phyloP scores from a whole-genome alignment of 1,139 yeast species.

The Yamadazyma aaseri region DNA sequence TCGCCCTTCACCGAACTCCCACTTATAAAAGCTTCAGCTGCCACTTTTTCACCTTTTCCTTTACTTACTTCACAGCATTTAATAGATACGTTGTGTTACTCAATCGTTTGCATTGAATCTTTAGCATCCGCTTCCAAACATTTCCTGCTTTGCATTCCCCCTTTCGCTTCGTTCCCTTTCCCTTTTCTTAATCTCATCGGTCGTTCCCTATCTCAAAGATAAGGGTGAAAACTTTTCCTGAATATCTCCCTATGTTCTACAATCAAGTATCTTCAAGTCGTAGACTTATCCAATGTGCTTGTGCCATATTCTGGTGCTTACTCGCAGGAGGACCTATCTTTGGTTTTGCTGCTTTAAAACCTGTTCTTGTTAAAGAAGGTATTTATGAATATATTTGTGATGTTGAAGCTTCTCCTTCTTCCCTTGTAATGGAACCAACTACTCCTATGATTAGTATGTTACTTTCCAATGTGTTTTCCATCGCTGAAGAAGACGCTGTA shows the following conservation, averaged over 20 bases:
- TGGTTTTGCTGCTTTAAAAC: constrained; percentile 51
- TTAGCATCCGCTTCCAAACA: too few species aligned
- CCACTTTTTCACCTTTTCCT: too few species aligned
- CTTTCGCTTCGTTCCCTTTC: too few species aligned
- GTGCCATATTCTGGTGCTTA: constrained; percentile 46
- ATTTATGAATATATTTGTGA: constrained; percentile 40
- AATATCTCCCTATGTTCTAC: constrained; percentile 15
- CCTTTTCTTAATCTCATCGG: constrained; percentile 1
- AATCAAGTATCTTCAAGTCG: constrained; percentile 17
- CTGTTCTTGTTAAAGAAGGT: constrained; percentile 38
- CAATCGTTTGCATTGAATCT: too few species aligned
- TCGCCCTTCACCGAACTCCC: constrained; percentile 1
- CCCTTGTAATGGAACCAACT: constrained; percentile 10
- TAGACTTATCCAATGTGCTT: constrained; percentile 27
- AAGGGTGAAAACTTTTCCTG: not conserved
- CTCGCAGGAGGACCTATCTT: constrained; percentile 48
- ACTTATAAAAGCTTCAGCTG: too few species aligned
- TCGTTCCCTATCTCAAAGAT: not conserved
- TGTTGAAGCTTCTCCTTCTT: constrained; percentile 15
- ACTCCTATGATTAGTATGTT: constrained; percentile 12
- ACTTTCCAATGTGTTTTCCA: constrained; percentile 10
- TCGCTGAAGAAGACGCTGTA: constrained; percentile 14
- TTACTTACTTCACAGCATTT: too few species aligned
- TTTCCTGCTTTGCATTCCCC: too few species aligned
- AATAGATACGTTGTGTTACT: too few species aligned